Evolutionary conservation across 1,284 basidiomycete genomes (phyloP).

Genomic region (Leccinum ponderosum): DNA sequence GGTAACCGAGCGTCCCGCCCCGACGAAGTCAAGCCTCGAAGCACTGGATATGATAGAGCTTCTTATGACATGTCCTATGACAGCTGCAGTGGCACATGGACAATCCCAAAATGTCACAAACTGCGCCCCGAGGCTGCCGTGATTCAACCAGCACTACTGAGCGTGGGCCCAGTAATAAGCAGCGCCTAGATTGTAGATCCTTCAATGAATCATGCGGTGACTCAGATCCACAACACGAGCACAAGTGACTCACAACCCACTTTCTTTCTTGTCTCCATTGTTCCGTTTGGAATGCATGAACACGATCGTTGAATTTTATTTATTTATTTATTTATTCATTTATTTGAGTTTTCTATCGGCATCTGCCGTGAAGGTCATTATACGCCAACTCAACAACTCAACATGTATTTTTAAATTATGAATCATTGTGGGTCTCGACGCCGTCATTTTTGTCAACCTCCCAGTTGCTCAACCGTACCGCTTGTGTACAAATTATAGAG

Average conservation of each 20-base stretch:
- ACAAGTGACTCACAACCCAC: not conserved
- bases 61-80: slow-evolving; percentile 14
- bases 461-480: not conserved
- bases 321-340: not conserved
- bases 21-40: slow-evolving; percentile 13
- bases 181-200: slow-evolving; percentile 22
- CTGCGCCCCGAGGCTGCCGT: slow-evolving; percentile 10
- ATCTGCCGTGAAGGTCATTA: slow-evolving; percentile 6
- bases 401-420: not conserved
- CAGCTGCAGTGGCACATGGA: slow-evolving; percentile 1
- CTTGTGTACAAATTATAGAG: not conserved
- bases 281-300: not conserved
- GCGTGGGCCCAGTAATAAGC: slow-evolving; percentile 1
- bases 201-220: not conserved
- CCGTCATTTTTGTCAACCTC: not conserved
- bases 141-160: not conserved
- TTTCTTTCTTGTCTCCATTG: not conserved
- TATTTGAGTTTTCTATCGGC: slow-evolving; percentile 9
- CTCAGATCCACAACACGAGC: not conserved
- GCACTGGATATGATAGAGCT: not conserved
- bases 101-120: slow-evolving; percentile 1
- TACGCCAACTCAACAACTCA: not conserved
- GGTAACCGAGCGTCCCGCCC: slow-evolving; percentile 18
- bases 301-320: not conserved
- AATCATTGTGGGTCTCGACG: not conserved